phyloP scores from a whole-genome alignment of 1,284 basidiomycete genomes.

The Fomitopsis schrenkii region DNA sequence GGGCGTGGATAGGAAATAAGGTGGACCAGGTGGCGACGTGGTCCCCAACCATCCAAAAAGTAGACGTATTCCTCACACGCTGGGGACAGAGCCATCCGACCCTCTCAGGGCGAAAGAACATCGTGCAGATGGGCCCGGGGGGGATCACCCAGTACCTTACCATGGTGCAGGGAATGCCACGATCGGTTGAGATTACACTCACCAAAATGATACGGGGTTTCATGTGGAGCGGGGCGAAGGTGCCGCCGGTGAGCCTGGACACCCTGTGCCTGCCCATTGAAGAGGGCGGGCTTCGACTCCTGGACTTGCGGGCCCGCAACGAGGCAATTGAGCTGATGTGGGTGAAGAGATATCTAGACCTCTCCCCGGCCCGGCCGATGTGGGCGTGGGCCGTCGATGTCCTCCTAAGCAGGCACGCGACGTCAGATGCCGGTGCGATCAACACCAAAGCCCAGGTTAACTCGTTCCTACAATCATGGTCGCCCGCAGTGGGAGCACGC shows the following conservation, averaged over 20 bases:
- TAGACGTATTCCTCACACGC: background rate
- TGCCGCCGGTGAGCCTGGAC: background rate
- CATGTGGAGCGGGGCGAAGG: background rate
- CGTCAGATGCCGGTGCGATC: background rate
- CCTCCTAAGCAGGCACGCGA: background rate
- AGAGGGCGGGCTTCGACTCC: background rate
- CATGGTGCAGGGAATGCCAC: conserved; percentile 23
- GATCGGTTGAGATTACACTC: conserved; percentile 1
- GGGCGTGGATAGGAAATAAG: background rate
- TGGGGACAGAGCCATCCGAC: conserved; percentile 18
- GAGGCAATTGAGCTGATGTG: background rate
- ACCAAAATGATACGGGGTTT: background rate
- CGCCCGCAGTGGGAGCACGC: background rate
- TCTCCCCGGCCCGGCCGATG: background rate
- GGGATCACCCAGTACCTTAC: conserved; percentile 25
- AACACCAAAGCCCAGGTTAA: background rate
- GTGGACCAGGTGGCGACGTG: background rate
- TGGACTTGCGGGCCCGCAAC: conserved; percentile 4
- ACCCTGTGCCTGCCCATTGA: background rate
- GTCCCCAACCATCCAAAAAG: background rate
- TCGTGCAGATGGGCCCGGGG: conserved; percentile 19
- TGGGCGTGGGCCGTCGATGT: background rate
- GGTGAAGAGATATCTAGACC: background rate
- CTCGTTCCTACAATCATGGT: background rate
- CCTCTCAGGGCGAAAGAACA: conserved; percentile 12